These are phyloP conservation scores for Leccinellum rugosiceps DNA, from an alignment of 768 basidiomycete genomes.

Conservation along the genomic window DNA sequence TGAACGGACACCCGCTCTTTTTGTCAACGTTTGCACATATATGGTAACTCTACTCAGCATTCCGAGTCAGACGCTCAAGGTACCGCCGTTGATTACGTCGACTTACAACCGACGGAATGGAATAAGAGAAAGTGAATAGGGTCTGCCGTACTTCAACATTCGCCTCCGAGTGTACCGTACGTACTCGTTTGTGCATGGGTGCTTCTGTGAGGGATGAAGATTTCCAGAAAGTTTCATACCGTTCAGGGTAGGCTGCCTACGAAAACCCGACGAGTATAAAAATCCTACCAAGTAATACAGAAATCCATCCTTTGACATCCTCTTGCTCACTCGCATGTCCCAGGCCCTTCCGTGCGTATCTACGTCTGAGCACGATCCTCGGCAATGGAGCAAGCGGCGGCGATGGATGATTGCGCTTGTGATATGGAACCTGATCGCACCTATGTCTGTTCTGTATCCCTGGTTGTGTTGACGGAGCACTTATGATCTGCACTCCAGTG, in stretches of 20 bases:
- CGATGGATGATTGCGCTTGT: conserved; percentile 29
- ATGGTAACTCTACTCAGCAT: not conserved
- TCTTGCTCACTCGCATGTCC: conserved; percentile 15
- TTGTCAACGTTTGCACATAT: not conserved
- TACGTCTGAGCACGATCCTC: conserved; percentile 23
- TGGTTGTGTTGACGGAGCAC: not conserved
- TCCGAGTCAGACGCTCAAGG: not conserved
- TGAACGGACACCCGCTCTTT: not conserved
- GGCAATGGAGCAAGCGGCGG: conserved; percentile 25
- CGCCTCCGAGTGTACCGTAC: not conserved
- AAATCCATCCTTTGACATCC: conserved; percentile 2
- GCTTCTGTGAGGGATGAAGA: not conserved
- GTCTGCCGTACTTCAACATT: conserved; percentile 6
- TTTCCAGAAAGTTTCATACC: not conserved
- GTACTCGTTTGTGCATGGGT: not conserved
- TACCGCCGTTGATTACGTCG: conserved; percentile 11
- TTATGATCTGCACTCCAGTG: conserved; percentile 15
- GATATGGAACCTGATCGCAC: conserved; percentile 29
- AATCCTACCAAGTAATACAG: not conserved
- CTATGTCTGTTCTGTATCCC: conserved; percentile 18
- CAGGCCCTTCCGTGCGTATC: conserved; percentile 13
- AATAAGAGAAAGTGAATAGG: not conserved
- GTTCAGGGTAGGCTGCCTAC: not conserved
- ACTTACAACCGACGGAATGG: conserved; percentile 5
- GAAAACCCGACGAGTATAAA: conserved; percentile 6